phyloP scores from a whole-genome alignment of 495 filamentous ascomycete genomes.

The Coniosporium apollinis region DNA sequence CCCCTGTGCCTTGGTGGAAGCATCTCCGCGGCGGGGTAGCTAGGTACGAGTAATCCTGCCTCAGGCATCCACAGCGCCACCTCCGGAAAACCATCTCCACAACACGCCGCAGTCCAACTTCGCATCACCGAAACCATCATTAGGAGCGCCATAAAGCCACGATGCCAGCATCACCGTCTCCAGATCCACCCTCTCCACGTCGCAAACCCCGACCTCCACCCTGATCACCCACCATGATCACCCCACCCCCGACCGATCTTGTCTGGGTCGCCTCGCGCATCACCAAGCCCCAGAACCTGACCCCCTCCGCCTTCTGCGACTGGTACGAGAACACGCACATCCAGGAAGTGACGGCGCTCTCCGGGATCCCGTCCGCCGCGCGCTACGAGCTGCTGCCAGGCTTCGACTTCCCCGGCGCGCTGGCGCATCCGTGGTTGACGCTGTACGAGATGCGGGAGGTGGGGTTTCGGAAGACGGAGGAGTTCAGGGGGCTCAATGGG shows the following conservation, averaged over 20 bases:
- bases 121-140: too few species aligned
- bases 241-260: too few species aligned
- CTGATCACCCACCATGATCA: too few species aligned
- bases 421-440: constrained; percentile 13
- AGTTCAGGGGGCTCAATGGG: constrained; percentile 13
- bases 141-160: background rate
- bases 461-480: constrained; percentile 4
- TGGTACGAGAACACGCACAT: constrained; percentile 19
- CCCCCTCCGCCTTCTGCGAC: constrained; percentile 5
- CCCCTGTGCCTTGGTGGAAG: too few species aligned
- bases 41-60: too few species aligned
- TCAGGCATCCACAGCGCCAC: too few species aligned
- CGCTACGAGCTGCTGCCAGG: constrained; percentile 6
- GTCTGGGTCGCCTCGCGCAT: constrained; percentile 13
- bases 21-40: too few species aligned
- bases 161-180: constrained; percentile 5
- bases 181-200: too few species aligned
- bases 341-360: constrained; percentile 9
- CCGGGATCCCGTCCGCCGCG: constrained; percentile 10
- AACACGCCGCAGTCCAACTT: too few species aligned
- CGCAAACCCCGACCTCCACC: too few species aligned
- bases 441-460: constrained; percentile 14
- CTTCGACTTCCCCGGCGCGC: background rate
- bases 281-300: constrained; percentile 3
- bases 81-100: too few species aligned